Evolutionary conservation across 2,329 filamentous ascomycete genomes (phyloP).

Genomic region (Claviceps purpurea): DNA sequence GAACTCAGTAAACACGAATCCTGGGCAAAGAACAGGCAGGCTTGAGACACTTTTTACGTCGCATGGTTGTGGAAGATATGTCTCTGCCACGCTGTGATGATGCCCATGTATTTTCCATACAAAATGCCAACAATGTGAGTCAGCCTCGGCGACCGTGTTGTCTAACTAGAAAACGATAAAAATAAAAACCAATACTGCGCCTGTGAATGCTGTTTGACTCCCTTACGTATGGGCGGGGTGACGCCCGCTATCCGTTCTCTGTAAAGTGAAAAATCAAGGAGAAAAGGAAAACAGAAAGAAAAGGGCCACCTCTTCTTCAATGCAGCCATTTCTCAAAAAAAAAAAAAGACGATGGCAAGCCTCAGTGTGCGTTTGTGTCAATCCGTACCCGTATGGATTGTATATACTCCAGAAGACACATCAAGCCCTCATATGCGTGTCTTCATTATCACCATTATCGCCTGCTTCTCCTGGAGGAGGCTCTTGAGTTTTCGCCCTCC

Average conservation of each 20-base stretch:
- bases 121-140: too few relatives aligned
- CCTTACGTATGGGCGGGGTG: neutral
- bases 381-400: neutral
- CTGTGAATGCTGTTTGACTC: conserved; percentile 1
- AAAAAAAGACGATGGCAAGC: neutral
- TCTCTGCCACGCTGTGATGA: too few relatives aligned
- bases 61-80: too few relatives aligned
- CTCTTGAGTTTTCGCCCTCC: neutral
- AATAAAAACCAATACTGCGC: neutral
- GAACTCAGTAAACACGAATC: too few relatives aligned
- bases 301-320: neutral
- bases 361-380: neutral
- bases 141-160: too few relatives aligned
- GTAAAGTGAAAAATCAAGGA: neutral
- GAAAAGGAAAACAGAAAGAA: neutral
- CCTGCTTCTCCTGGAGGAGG: neutral
- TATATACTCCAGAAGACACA: neutral
- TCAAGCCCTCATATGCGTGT: neutral
- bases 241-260: neutral
- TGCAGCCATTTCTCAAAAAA: neutral
- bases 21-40: too few relatives aligned
- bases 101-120: too few relatives aligned
- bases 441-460: neutral
- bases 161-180: too few relatives aligned
- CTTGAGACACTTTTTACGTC: too few relatives aligned